phyloP scores from a whole-genome alignment of 768 basidiomycete genomes.

The Mycena sanguinolenta region DNA sequence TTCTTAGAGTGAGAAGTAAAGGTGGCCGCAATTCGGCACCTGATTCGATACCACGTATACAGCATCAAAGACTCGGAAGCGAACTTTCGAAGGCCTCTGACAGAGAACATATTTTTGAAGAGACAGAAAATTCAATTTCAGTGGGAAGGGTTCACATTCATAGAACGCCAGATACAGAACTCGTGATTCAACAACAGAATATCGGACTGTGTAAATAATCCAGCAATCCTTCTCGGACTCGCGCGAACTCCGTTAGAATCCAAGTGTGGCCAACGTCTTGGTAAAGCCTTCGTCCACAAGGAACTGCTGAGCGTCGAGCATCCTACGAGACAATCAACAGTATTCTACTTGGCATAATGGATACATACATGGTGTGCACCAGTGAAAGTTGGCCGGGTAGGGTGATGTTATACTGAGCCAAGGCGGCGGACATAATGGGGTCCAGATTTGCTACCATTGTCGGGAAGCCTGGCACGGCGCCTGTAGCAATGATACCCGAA shows the following conservation, averaged over 20 bases:
- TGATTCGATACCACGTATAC: too few species aligned
- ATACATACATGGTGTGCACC: constrained; percentile 48
- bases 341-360: too few species aligned
- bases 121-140: too few species aligned
- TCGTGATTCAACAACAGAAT: neutral
- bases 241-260: constrained; percentile 35
- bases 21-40: too few species aligned
- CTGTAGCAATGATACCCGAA: constrained; percentile 43
- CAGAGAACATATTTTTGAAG: too few species aligned
- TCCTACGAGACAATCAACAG: constrained; percentile 33
- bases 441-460: constrained; percentile 45
- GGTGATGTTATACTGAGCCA: constrained; percentile 47
- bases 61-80: too few species aligned
- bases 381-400: constrained; percentile 43
- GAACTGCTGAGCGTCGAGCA: constrained; percentile 54
- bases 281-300: constrained; percentile 48
- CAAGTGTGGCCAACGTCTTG: constrained; percentile 48
- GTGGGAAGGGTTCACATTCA: neutral
- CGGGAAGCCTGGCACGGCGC: constrained; percentile 45
- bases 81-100: too few species aligned
- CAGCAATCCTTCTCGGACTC: neutral
- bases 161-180: neutral
- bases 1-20: too few species aligned
- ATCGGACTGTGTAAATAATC: neutral
- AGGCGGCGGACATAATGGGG: constrained; percentile 42